phyloP scores from a whole-genome alignment of 208 protist genomes.

The Leptomonas pyrrhocoris region DNA sequence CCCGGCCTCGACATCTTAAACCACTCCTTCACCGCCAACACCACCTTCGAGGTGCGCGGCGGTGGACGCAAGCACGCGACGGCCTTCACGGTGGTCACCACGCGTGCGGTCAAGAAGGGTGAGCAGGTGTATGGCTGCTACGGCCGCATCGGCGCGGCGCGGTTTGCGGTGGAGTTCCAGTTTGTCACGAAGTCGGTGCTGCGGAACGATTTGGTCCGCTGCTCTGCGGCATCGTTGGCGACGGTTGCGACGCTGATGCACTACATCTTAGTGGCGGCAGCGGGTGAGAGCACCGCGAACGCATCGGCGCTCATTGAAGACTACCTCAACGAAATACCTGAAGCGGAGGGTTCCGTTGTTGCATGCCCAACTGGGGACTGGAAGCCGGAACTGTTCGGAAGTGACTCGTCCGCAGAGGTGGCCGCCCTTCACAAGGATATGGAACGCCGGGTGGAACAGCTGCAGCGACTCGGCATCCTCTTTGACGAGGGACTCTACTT shows the following conservation, averaged over 20 bases:
- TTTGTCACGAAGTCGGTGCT: conserved; percentile 66
- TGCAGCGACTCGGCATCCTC: conserved; percentile 78
- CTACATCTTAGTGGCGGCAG: not conserved
- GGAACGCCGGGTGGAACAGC: conserved; percentile 53
- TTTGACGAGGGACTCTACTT: conserved; percentile 88
- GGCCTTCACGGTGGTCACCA: conserved; percentile 70
- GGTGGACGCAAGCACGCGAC: conserved; percentile 78
- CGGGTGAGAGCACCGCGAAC: not conserved
- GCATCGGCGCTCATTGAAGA: not conserved
- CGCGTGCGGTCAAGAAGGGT: conserved; percentile 51
- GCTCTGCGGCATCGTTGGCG: conserved; percentile 38
- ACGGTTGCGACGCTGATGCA: conserved; percentile 28
- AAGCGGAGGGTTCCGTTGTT: not conserved
- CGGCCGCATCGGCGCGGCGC: conserved; percentile 72
- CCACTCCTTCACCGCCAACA: conserved; percentile 71
- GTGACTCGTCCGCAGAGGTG: not conserved
- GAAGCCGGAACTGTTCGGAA: conserved; percentile 18
- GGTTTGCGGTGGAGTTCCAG: conserved; percentile 86
- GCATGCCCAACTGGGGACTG: not conserved
- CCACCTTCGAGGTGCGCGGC: conserved; percentile 71
- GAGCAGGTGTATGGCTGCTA: conserved; percentile 87
- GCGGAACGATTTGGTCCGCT: conserved; percentile 67
- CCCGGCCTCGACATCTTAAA: conserved; percentile 88
- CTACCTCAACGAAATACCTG: not conserved
- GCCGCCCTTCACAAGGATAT: conserved; percentile 25